Evolutionary conservation across 75 land plant species (phyloP).

Genomic region (Adiantum capillusveneris): DNA sequence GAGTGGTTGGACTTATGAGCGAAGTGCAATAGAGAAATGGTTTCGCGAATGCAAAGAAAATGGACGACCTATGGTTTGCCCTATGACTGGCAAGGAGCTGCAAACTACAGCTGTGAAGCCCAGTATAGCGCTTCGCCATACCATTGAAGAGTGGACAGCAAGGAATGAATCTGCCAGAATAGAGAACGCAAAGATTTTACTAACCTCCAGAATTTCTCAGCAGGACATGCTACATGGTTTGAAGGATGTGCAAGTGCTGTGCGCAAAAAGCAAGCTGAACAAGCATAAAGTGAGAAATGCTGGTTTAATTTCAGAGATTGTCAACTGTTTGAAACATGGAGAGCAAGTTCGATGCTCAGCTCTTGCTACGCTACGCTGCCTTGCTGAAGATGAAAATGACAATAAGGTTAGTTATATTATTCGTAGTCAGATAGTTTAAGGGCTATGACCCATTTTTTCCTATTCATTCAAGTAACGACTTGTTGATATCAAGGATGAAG

Average conservation of each 20-base stretch:
- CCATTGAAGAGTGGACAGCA: constrained; percentile 71
- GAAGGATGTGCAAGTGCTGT: constrained; percentile 38
- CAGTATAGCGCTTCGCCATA: constrained; percentile 63
- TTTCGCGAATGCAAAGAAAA: constrained; percentile 31
- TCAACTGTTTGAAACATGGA: constrained; percentile 27
- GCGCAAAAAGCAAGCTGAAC: constrained; percentile 26
- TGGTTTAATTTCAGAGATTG: constrained; percentile 41
- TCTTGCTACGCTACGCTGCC: constrained; percentile 29
- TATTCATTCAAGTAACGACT: too few relatives aligned
- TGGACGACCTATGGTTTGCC: constrained; percentile 35
- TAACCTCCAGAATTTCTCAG: constrained; percentile 31
- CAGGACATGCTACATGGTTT: constrained; percentile 42
- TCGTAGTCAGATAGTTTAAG: too few relatives aligned
- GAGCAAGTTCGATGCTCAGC: constrained; percentile 35
- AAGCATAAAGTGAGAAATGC: constrained; percentile 23
- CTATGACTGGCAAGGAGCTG: constrained; percentile 40
- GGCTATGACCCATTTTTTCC: too few relatives aligned
- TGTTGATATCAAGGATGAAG: too few relatives aligned
- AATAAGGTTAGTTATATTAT: constrained; percentile 44
- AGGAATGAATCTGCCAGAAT: constrained; percentile 63
- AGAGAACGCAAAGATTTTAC: constrained; percentile 31
- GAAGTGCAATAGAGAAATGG: constrained; percentile 57
- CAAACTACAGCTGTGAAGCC: constrained; percentile 23
- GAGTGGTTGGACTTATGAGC: constrained; percentile 69
- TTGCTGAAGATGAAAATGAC: constrained; percentile 56